phyloP scores from a whole-genome alignment of 352 stramenopile genomes.

The Pythium graminicola region DNA sequence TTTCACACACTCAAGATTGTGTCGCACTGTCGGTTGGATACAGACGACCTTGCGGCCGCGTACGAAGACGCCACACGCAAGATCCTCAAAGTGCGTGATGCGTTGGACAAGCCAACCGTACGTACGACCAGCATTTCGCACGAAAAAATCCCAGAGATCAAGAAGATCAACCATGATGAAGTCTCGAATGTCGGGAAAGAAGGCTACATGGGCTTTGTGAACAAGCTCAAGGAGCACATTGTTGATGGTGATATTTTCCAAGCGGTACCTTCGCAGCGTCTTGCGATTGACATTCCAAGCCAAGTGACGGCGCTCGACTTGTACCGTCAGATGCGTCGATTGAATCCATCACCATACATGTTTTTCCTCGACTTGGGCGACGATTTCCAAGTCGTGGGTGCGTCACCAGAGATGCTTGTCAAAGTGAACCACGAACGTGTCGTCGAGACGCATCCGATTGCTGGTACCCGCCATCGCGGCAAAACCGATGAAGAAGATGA shows the following conservation, averaged over 20 bases:
- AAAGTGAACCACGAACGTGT: constrained; percentile 81
- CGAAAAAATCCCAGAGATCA: constrained; percentile 29
- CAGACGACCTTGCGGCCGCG: constrained; percentile 45
- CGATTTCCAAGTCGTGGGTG: constrained; percentile 83
- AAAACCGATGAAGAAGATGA: constrained; percentile 83
- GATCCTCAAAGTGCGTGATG: constrained; percentile 55
- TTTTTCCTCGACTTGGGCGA: constrained; percentile 82
- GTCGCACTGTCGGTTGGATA: constrained; percentile 73
- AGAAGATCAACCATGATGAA: constrained; percentile 62
- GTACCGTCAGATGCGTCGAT: constrained; percentile 84
- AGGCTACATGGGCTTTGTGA: constrained; percentile 84
- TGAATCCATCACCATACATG: constrained; percentile 90
- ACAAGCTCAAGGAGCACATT: constrained; percentile 85
- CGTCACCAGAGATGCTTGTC: constrained; percentile 86
- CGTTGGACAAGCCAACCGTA: constrained; percentile 53
- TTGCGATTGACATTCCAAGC: constrained; percentile 58
- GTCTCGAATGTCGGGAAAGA: constrained; percentile 77
- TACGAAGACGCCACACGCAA: constrained; percentile 71
- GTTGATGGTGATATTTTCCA: constrained; percentile 89
- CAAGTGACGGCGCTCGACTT: constrained; percentile 71
- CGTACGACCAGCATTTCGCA: constrained; percentile 53
- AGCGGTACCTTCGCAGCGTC: constrained; percentile 78
- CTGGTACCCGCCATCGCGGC: constrained; percentile 80
- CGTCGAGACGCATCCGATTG: constrained; percentile 87
- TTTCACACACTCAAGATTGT: constrained; percentile 89